These are phyloP conservation scores for Ascochyta pisi DNA, from an alignment of 2,329 filamentous ascomycete genomes.

Conservation along the genomic window DNA sequence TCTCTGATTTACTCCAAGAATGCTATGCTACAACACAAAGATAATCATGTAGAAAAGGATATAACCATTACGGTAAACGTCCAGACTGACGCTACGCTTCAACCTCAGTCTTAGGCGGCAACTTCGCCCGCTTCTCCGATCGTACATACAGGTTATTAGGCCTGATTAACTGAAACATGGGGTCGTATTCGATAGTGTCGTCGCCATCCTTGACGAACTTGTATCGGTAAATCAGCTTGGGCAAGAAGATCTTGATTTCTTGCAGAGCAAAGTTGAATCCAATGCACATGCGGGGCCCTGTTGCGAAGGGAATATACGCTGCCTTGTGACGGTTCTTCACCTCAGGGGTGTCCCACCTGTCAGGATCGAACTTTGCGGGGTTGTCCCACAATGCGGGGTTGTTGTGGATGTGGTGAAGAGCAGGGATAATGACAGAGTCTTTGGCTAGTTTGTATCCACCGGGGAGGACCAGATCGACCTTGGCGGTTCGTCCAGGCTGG, in stretches of 20 bases:
- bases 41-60: no score
- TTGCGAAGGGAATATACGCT: conserved; percentile 66
- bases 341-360: conserved; percentile 38
- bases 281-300: conserved; percentile 65
- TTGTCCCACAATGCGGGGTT: conserved; percentile 66
- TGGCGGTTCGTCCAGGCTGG: conserved; percentile 65
- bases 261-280: conserved; percentile 70
- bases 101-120: conserved; percentile 48
- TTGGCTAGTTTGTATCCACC: conserved; percentile 65
- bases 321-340: conserved; percentile 45
- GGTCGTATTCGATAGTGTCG: conserved; percentile 64
- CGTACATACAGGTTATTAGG: conserved; percentile 63
- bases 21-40: no score
- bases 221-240: conserved; percentile 66
- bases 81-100: not conserved
- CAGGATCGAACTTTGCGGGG: conserved; percentile 64
- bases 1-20: no score
- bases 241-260: conserved; percentile 66
- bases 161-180: conserved; percentile 65
- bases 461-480: conserved; percentile 63
- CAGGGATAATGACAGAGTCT: conserved; percentile 61
- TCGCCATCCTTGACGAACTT: conserved; percentile 61
- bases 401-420: conserved; percentile 55
- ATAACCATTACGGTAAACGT: no score
- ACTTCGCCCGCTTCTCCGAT: conserved; percentile 58